These are phyloP conservation scores for Kodamaea neixiangensis DNA, from an alignment of 805 yeast genomes.

Conservation along the genomic window DNA sequence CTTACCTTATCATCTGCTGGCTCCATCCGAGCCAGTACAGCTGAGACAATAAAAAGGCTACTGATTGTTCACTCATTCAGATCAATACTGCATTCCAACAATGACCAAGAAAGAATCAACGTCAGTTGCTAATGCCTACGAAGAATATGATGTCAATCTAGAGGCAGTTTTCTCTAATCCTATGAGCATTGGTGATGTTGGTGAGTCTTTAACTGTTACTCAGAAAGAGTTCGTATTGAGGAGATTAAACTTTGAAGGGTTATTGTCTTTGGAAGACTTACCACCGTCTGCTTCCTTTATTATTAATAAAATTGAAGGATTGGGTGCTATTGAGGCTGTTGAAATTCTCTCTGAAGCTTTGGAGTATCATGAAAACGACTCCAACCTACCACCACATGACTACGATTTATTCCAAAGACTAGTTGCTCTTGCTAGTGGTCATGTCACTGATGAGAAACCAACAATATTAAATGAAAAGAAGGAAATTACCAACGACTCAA, in stretches of 20 bases:
- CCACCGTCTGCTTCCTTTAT: constrained; percentile 32
- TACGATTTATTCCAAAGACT: constrained; percentile 31
- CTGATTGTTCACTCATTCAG: no score
- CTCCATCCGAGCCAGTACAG: no score
- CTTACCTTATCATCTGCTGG: no score
- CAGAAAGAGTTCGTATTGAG: constrained; percentile 31
- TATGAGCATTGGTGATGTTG: constrained; percentile 25
- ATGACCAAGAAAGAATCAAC: background rate
- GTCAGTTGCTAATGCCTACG: constrained; percentile 9
- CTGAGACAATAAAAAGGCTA: no score
- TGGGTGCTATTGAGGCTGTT: constrained; percentile 40
- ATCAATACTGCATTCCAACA: no score
- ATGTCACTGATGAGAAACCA: background rate
- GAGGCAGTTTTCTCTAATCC: constrained; percentile 24
- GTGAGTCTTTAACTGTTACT: constrained; percentile 21
- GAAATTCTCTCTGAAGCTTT: constrained; percentile 40
- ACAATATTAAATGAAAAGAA: background rate
- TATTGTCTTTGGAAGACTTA: constrained; percentile 31
- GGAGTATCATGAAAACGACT: constrained; percentile 46
- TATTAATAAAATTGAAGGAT: constrained; percentile 28
- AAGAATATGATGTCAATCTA: constrained; percentile 15
- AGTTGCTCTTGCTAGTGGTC: constrained; percentile 9
- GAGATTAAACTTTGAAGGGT: constrained; percentile 27
- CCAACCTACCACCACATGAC: constrained; percentile 44
- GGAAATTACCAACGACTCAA: background rate